Evolutionary conservation across 2,329 filamentous ascomycete genomes (phyloP).

Genomic region (Biscogniauxia marginata): DNA sequence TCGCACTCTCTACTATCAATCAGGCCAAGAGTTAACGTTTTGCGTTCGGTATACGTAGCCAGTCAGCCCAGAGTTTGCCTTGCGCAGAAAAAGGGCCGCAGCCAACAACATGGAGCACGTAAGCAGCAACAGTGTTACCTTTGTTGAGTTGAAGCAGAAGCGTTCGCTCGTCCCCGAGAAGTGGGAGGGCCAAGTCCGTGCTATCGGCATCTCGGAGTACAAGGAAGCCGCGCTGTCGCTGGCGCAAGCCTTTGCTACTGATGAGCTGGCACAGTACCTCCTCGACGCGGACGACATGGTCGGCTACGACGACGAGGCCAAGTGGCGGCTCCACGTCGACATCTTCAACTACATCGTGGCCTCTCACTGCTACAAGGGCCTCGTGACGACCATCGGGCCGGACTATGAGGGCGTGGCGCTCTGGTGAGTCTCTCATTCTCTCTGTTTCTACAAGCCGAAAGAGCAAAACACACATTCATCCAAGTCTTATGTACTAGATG

Average conservation of each 20-base stretch:
- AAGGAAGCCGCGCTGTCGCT: constrained; percentile 69
- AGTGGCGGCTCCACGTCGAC: constrained; percentile 74
- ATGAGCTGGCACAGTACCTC: constrained; percentile 73
- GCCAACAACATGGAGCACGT: constrained; percentile 44
- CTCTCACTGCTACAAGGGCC: constrained; percentile 70
- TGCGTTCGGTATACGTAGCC: neutral
- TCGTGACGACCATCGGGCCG: constrained; percentile 71
- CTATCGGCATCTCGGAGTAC: constrained; percentile 65
- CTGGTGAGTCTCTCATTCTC: constrained; percentile 58
- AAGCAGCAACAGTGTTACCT: constrained; percentile 26
- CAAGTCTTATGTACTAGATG: neutral
- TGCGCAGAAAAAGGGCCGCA: constrained; percentile 22
- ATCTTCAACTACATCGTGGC: constrained; percentile 77
- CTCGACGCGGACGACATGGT: constrained; percentile 68
- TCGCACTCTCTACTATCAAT: neutral
- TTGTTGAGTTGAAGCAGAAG: constrained; percentile 30
- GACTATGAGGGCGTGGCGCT: constrained; percentile 77
- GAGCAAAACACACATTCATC: neutral
- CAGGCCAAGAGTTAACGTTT: neutral
- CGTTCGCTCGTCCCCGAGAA: constrained; percentile 51
- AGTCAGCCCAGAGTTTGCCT: neutral
- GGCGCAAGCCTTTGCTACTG: constrained; percentile 73
- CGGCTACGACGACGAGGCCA: constrained; percentile 61
- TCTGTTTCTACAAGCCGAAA: neutral
- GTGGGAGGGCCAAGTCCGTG: constrained; percentile 59